Evolutionary conservation across 768 basidiomycete genomes (phyloP).

Genomic region (Hemileccinum impolitum): DNA sequence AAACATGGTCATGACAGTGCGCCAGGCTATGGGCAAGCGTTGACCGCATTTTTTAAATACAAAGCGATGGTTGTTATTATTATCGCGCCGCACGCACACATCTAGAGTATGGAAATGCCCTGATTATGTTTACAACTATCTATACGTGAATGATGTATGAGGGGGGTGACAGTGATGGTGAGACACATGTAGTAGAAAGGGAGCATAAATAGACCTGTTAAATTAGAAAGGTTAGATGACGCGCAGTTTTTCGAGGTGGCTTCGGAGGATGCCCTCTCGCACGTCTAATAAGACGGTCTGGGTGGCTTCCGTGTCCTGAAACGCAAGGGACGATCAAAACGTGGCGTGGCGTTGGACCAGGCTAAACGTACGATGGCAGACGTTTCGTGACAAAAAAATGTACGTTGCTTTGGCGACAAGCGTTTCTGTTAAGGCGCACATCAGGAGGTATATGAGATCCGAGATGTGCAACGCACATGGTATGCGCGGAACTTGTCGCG

Average conservation of each 20-base stretch:
- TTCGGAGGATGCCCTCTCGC: conserved; percentile 39
- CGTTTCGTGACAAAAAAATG: conserved; percentile 68
- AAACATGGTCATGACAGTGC: too few species aligned
- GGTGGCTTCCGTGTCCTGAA: conserved; percentile 38
- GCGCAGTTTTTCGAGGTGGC: conserved; percentile 30
- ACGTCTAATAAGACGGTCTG: conserved; percentile 38
- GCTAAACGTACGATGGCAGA: conserved; percentile 57
- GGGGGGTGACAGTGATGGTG: too few species aligned
- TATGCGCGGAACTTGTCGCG: conserved; percentile 63
- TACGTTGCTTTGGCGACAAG: conserved; percentile 51
- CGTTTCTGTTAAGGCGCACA: conserved; percentile 39
- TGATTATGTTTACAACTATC: too few species aligned
- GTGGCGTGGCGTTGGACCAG: not conserved
- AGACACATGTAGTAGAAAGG: too few species aligned
- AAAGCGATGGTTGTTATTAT: too few species aligned
- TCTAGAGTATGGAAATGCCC: too few species aligned
- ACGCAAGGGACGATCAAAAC: not conserved
- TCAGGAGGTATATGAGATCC: not conserved
- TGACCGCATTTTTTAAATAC: too few species aligned
- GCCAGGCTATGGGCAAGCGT: too few species aligned
- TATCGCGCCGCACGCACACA: too few species aligned
- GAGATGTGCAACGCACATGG: conserved; percentile 42
- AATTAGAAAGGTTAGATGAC: conserved; percentile 17
- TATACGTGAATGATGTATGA: too few species aligned
- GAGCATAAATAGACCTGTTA: not conserved